Conservation (phyloP, 257 asterid genomes). For the Capsicum chinense region DNA sequence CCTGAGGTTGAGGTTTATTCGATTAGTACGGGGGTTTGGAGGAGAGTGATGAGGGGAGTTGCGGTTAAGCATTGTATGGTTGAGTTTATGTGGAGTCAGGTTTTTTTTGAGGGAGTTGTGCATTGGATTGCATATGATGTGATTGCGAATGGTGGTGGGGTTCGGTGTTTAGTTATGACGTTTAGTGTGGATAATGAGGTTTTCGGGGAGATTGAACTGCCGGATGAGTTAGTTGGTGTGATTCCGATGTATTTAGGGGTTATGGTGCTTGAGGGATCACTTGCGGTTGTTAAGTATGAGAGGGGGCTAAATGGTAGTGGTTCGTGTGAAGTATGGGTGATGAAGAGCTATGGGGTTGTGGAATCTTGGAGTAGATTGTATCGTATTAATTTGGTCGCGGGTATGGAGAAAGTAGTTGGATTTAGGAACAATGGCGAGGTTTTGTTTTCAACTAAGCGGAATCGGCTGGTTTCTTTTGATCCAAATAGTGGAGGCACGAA, state of each 20-base stretch:
- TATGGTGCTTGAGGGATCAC: constrained; percentile 37
- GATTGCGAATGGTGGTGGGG: not conserved
- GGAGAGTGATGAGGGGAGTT: constrained; percentile 35
- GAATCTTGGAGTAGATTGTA: constrained; percentile 65
- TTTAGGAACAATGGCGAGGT: constrained; percentile 52
- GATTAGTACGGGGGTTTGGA: constrained; percentile 49
- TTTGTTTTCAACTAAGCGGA: constrained; percentile 38
- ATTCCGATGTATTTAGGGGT: constrained; percentile 31
- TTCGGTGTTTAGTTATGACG: constrained; percentile 41
- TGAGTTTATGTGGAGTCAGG: constrained; percentile 46
- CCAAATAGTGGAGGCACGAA: constrained; percentile 33
- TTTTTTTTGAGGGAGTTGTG: constrained; percentile 45
- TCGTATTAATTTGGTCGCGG: constrained; percentile 36
- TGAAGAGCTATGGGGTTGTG: constrained; percentile 56
- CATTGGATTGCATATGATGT: constrained; percentile 57
- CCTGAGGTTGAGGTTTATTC: constrained; percentile 55
- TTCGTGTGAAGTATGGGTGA: constrained; percentile 58
- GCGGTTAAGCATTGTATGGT: constrained; percentile 35
- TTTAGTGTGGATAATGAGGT: constrained; percentile 52
- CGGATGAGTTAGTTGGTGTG: constrained; percentile 42
- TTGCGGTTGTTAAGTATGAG: constrained; percentile 43
- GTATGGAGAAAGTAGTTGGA: constrained; percentile 46
- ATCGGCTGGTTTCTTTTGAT: constrained; percentile 42
- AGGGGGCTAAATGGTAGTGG: constrained; percentile 24
- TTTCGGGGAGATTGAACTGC: constrained; percentile 51